A percentile compares a stretch with the other conserved stretches of the same genome.
Conservation (phyloP, 768 basidiomycete species). For the Chiua virens region DNA sequence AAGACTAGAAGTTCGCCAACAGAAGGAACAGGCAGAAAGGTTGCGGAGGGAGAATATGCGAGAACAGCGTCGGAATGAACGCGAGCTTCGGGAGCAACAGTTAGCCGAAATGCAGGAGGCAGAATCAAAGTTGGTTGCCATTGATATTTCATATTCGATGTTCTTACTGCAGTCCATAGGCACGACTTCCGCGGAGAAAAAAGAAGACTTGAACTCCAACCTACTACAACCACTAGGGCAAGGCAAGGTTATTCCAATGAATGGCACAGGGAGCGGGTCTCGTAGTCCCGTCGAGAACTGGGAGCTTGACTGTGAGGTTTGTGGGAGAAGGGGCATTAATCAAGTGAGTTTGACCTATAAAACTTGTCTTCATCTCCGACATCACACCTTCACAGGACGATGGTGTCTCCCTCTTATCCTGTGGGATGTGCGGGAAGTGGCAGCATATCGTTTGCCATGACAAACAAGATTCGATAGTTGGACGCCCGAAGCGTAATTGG, state of each 20-base stretch:
- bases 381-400: constrained; percentile 58
- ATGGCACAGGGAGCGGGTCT: constrained; percentile 42
- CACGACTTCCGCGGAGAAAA: constrained; percentile 1
- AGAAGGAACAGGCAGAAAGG: constrained; percentile 58
- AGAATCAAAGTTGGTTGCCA: constrained; percentile 12
- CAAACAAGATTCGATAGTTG: constrained; percentile 58
- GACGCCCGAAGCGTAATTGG: constrained; percentile 78
- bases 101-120: constrained; percentile 10
- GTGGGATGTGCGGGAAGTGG: constrained; percentile 82
- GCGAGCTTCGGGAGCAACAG: constrained; percentile 31
- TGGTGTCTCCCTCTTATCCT: constrained; percentile 75
- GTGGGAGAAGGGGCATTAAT: constrained; percentile 69
- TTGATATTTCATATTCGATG: not conserved
- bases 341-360: constrained; percentile 46
- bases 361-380: not conserved
- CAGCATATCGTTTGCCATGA: constrained; percentile 91
- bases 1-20: constrained; percentile 54
- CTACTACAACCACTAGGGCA: constrained; percentile 3
- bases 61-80: constrained; percentile 45
- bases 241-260: constrained; percentile 8
- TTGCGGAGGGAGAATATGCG: constrained; percentile 57
- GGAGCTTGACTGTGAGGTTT: constrained; percentile 90
- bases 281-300: constrained; percentile 67
- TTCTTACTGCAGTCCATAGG: constrained; percentile 19
- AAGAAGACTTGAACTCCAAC: not conserved